Percentiles rank a stretch among this genome's conserved stretches.
phyloP scores from a whole-genome alignment of 768 basidiomycete species.

The Mycena rosella region DNA sequence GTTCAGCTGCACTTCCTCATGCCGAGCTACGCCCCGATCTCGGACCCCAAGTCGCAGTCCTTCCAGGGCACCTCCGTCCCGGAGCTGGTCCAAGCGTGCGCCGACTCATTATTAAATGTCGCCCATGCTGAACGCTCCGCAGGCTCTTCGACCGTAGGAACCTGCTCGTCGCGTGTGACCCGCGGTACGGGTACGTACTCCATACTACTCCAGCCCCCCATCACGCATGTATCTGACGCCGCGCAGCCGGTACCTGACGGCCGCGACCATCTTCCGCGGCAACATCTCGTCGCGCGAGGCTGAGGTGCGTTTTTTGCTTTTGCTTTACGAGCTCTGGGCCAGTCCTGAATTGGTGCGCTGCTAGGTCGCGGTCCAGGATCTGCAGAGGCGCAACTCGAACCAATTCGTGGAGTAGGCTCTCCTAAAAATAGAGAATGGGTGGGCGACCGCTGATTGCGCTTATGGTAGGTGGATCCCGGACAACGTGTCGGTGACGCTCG shows the following conservation, averaged over 20 bases:
- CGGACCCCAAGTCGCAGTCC: slow-evolving; percentile 69
- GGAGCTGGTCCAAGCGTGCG: slow-evolving; percentile 83
- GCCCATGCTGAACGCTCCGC: neutral
- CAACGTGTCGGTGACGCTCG: slow-evolving; percentile 87
- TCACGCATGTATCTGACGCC: slow-evolving; percentile 8
- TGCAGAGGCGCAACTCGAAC: slow-evolving; percentile 81
- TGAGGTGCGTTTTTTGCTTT: slow-evolving; percentile 57
- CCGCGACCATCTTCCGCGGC: slow-evolving; percentile 90
- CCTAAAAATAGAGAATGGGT: too few relatives aligned
- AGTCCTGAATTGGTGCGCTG: neutral
- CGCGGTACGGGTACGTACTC: slow-evolving; percentile 72
- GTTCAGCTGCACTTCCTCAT: slow-evolving; percentile 93
- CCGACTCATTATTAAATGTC: neutral
- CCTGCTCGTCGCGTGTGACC: slow-evolving; percentile 86
- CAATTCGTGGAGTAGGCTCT: slow-evolving; percentile 82
- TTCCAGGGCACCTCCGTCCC: slow-evolving; percentile 73
- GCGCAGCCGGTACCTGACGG: slow-evolving; percentile 84
- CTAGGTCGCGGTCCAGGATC: slow-evolving; percentile 77
- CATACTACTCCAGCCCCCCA: neutral
- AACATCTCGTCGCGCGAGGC: slow-evolving; percentile 83
- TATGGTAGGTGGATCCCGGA: slow-evolving; percentile 90
- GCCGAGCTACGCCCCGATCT: slow-evolving; percentile 94
- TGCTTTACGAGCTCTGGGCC: too few relatives aligned
- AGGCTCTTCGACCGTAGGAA: slow-evolving; percentile 87
- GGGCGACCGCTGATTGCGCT: slow-evolving; percentile 22